These are phyloP conservation scores for Modicella reniformis DNA, from an alignment of 371 early-diverging fungal genomes.

Conservation along the genomic window DNA sequence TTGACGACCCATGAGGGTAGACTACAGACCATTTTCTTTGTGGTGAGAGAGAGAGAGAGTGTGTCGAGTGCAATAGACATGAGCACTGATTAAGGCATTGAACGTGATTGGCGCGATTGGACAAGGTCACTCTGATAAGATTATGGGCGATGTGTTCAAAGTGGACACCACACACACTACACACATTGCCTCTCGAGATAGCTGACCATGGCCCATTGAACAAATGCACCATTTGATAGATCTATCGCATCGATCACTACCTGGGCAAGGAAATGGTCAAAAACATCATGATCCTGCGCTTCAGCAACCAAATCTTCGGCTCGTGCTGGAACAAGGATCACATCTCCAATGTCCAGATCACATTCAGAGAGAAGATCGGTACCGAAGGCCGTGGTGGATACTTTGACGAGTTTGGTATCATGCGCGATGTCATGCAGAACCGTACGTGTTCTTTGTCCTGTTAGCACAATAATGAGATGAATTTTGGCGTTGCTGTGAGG, in stretches of 20 bases:
- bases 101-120: slow-evolving; percentile 52
- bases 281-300: slow-evolving; percentile 92
- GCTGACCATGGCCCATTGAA: too few species aligned
- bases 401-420: slow-evolving; percentile 99
- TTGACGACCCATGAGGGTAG: too few species aligned
- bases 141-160: slow-evolving; percentile 93
- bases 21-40: too few species aligned
- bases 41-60: too few species aligned
- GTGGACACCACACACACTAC: slow-evolving; percentile 15
- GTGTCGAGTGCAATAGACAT: not conserved
- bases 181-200: not conserved
- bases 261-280: slow-evolving; percentile 99
- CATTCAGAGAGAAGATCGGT: slow-evolving; percentile 98
- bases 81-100: slow-evolving; percentile 39
- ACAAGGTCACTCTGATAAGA: slow-evolving; percentile 30
- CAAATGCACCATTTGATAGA: too few species aligned
- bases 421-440: slow-evolving; percentile 99
- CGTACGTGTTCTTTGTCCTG: slow-evolving; percentile 58
- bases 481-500: not conserved
- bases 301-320: slow-evolving; percentile 93
- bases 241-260: slow-evolving; percentile 98
- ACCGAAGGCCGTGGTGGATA: slow-evolving; percentile 98
- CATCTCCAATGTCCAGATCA: slow-evolving; percentile 96
- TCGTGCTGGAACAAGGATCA: slow-evolving; percentile 90
- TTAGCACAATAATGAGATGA: not conserved